Evolutionary conservation across 257 asterid species (phyloP), one percentile per base, ranked within the genome.

Genomic region (Rehmannia glutinosa): DNA sequence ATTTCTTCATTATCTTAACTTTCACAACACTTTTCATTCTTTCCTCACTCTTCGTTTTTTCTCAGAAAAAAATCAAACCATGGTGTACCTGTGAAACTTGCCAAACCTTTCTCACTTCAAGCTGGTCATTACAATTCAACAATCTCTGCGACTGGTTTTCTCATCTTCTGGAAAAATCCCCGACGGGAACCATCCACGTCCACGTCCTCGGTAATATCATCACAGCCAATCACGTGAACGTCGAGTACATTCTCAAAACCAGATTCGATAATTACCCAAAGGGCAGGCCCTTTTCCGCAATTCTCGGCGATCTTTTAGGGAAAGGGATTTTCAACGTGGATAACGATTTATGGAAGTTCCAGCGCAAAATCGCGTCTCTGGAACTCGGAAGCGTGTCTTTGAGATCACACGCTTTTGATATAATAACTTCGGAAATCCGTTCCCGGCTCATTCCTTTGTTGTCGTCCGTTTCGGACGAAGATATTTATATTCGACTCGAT

Each of bases 61-160:
- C n/a, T n/a, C n/a, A n/a, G n/a, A n/a, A n/a, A n/a, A n/a, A n/a
- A n/a, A n/a, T n/a, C n/a, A 91, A 74, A 69, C 91, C 96, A 3
- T 66, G 69, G 53, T 91, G 97, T 59, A 60, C 61, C 66, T 91
- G 96, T 56, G 82, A 83, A n/a, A 73, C 80, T 5, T 88, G 96
- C 67, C 86, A 72, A 20, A 69, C 70, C 8, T 88, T 78, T 38
- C 68, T 82, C 25, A 82, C 77, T 24, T 80, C 91, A 0, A 71
- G 74, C 32, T 91, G 97, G 97, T 4, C 85, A 2, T 5, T 43
- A 2, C 69, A 82, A 68, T 83, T 66, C 77, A 66, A 77, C 73
- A 91, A 85, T 78, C 80, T 88, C 0, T 80, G 93, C 68, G 97
- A 91, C 50, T 91, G 97, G 97, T 88, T 88, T 71, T 32, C 97